Conservation (phyloP, 23 red algal genomes). For the Gracilaria gracilis region DNA sequence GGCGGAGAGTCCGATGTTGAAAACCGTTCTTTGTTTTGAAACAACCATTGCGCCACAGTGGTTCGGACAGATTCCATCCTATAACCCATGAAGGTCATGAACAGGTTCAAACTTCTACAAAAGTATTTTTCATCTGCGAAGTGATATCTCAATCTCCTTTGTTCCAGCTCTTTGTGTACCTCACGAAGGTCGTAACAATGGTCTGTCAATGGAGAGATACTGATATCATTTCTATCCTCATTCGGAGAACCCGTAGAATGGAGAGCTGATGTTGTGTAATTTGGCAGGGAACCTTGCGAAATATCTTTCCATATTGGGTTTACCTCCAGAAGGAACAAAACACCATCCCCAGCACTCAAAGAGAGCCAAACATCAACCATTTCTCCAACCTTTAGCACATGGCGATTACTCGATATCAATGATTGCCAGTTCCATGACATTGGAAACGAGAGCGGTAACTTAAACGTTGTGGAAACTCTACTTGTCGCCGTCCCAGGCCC, state of each 20-base stretch:
- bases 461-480: not conserved
- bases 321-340: not conserved
- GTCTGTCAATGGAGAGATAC: not conserved
- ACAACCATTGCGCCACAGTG: not conserved
- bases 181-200: not conserved
- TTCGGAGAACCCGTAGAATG: not conserved
- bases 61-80: conserved; percentile 55
- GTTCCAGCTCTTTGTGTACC: conserved; percentile 14
- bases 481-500: not conserved
- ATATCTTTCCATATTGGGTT: conserved; percentile 16
- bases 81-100: conserved; percentile 64
- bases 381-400: conserved; percentile 15
- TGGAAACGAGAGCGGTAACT: not conserved
- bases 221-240: not conserved
- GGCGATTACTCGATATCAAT: not conserved
- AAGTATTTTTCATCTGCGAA: conserved; percentile 26
- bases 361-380: conserved; percentile 52
- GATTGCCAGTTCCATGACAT: not conserved
- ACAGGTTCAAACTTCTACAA: not conserved
- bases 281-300: not conserved
- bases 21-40: not conserved
- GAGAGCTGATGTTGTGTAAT: not conserved
- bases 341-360: not conserved
- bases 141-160: conserved; percentile 15
- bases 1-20: not conserved